phyloP scores from a whole-genome alignment of 345 rosid species.

The Eucalyptus polyanthemos region DNA sequence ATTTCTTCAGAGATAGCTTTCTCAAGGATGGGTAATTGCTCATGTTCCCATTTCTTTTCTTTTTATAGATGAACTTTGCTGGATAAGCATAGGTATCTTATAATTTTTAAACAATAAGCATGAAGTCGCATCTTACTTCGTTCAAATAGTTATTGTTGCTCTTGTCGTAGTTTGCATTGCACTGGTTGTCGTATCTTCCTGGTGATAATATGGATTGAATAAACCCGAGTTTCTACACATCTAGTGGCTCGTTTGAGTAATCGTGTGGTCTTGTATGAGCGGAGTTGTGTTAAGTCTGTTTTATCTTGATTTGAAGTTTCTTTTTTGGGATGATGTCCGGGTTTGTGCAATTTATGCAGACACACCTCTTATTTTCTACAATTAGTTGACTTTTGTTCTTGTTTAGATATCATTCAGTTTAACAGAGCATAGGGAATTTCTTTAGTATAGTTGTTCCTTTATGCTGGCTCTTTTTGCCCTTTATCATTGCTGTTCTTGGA shows the following conservation, averaged over 20 bases:
- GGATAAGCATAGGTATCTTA: neutral
- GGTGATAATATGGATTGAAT: neutral
- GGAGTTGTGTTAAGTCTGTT: neutral
- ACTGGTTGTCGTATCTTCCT: neutral
- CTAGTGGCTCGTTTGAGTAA: neutral
- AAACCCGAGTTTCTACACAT: neutral
- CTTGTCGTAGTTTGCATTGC: neutral
- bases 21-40: constrained; percentile 73
- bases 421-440: neutral
- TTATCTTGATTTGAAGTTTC: neutral
- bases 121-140: neutral
- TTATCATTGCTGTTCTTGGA: neutral
- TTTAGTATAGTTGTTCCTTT: neutral
- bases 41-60: neutral
- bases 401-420: neutral
- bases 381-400: neutral
- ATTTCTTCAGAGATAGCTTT: constrained; percentile 75
- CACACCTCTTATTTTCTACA: neutral
- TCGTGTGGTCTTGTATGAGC: neutral
- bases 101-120: neutral
- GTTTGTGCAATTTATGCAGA: neutral
- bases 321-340: neutral
- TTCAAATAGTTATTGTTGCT: neutral
- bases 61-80: neutral
- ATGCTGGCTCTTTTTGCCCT: neutral